Percentiles rank a stretch among this genome's conserved stretches.
These are phyloP conservation scores for Ogataea populi-albae DNA, from an alignment of 805 yeast species.

Conservation along the genomic window DNA sequence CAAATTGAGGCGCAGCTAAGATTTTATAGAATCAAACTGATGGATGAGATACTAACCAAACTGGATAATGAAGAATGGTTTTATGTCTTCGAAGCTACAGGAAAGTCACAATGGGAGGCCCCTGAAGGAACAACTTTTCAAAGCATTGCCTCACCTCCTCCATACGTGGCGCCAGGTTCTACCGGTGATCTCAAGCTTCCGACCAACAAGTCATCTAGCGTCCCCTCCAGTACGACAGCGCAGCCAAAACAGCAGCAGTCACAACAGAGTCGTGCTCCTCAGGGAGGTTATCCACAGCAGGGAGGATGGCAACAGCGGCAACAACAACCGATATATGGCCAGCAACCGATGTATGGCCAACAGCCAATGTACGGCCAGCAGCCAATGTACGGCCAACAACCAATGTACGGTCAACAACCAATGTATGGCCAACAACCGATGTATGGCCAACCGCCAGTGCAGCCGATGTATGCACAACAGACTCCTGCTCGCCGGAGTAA, in stretches of 20 bases:
- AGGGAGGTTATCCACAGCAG: conserved; percentile 17
- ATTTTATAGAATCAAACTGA: too few species aligned
- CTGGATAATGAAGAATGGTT: conserved; percentile 69
- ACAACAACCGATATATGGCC: conserved; percentile 16
- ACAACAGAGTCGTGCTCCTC: not conserved
- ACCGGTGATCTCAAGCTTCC: conserved; percentile 10
- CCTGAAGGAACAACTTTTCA: conserved; percentile 59
- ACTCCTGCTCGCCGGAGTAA: not conserved
- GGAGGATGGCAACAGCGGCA: conserved; percentile 14
- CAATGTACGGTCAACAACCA: conserved; percentile 15
- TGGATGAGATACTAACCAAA: too few species aligned
- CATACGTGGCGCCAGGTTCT: conserved; percentile 15
- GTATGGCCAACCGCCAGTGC: conserved; percentile 21
- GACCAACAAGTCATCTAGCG: conserved; percentile 8
- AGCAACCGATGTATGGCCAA: conserved; percentile 10
- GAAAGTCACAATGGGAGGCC: conserved; percentile 87
- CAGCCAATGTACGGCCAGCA: conserved; percentile 19
- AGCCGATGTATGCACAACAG: conserved; percentile 18
- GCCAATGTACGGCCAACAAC: conserved; percentile 18
- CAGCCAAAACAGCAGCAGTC: too few species aligned
- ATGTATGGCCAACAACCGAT: conserved; percentile 17
- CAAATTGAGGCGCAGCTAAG: too few species aligned
- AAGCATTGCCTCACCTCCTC: conserved; percentile 37
- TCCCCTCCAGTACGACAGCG: not conserved
- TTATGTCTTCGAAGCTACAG: conserved; percentile 70